These are phyloP conservation scores for Ascoidea asiatica DNA, from an alignment of 805 yeast species.

Conservation along the genomic window DNA sequence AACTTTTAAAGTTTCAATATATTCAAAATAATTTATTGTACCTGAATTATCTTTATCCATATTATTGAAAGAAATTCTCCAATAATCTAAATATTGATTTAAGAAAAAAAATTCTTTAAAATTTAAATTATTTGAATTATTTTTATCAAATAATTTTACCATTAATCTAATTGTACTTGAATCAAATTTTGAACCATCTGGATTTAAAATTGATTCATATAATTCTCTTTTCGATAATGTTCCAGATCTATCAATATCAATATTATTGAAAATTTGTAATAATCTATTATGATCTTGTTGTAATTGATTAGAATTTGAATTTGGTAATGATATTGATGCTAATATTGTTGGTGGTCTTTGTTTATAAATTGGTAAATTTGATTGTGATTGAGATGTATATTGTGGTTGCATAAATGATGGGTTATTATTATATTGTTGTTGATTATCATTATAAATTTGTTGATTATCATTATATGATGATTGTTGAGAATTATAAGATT, in stretches of 20 bases:
- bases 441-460: too few species aligned
- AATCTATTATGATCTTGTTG: too few species aligned
- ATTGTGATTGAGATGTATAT: too few species aligned
- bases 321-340: too few species aligned
- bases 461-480: too few species aligned
- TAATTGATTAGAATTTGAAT: too few species aligned
- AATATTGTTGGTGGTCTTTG: too few species aligned
- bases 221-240: slow-evolving; percentile 25
- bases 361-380: too few species aligned
- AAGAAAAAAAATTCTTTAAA: slow-evolving; percentile 53
- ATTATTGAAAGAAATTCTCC: slow-evolving; percentile 48
- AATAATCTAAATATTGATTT: slow-evolving; percentile 56
- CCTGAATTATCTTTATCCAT: slow-evolving; percentile 49
- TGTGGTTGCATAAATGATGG: too few species aligned
- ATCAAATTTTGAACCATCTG: slow-evolving; percentile 50
- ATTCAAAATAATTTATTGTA: slow-evolving; percentile 53
- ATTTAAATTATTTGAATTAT: slow-evolving; percentile 28
- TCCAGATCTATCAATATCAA: background rate
- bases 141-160: slow-evolving; percentile 49
- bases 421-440: too few species aligned
- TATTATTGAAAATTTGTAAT: too few species aligned
- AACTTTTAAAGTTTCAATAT: slow-evolving; percentile 42
- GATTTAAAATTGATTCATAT: slow-evolving; percentile 43
- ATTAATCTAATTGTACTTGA: slow-evolving; percentile 45
- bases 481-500: too few species aligned